These are phyloP conservation scores for Boletus rubescentipes DNA, from an alignment of 768 basidiomycete species.

Conservation along the genomic window DNA sequence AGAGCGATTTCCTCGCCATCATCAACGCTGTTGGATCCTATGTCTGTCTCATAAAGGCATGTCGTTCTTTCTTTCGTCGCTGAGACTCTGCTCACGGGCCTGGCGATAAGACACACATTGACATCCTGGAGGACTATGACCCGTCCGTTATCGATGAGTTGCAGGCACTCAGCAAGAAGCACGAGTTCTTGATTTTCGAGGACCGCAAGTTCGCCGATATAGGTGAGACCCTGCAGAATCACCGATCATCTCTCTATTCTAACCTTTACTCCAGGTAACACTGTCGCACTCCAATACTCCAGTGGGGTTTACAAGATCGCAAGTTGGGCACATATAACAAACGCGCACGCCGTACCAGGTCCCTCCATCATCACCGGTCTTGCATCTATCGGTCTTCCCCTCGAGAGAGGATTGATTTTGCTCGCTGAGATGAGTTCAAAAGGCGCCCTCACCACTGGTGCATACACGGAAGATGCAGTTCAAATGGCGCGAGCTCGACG, in stretches of 20 bases:
- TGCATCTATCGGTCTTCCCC: conserved; percentile 77
- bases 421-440: conserved; percentile 96
- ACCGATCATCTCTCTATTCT: neutral
- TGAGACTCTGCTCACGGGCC: conserved; percentile 25
- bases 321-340: conserved; percentile 94
- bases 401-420: conserved; percentile 80
- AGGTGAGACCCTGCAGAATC: conserved; percentile 47
- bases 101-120: conserved; percentile 82
- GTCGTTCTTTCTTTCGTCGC: conserved; percentile 7
- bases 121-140: conserved; percentile 93
- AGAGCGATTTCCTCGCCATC: conserved; percentile 76
- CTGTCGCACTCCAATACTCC: conserved; percentile 92
- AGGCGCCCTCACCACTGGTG: conserved; percentile 79
- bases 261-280: conserved; percentile 69
- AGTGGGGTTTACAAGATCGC: conserved; percentile 92
- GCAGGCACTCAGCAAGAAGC: conserved; percentile 65
- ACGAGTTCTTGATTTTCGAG: conserved; percentile 97
- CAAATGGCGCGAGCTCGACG: conserved; percentile 80
- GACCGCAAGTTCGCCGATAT: conserved; percentile 99
- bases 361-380: conserved; percentile 93
- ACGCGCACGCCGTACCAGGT: conserved; percentile 96
- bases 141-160: conserved; percentile 65
- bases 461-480: conserved; percentile 82
- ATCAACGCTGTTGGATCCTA: conserved; percentile 87
- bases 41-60: conserved; percentile 93